Evolutionary conservation across 768 basidiomycete genomes (phyloP).

Genomic region (Mycena albidolilacea): DNA sequence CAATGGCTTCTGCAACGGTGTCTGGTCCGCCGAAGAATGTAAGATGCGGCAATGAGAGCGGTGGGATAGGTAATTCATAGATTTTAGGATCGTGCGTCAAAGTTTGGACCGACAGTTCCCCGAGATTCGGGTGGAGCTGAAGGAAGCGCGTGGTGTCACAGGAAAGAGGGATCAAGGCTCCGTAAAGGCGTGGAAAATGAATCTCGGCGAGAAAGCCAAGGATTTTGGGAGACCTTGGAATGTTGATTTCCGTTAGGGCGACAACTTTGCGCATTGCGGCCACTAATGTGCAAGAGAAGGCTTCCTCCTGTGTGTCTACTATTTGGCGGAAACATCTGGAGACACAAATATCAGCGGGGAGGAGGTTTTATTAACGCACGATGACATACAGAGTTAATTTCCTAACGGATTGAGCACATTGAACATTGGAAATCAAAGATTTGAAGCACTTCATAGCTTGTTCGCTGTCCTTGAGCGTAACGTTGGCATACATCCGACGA

Average conservation of each 20-base stretch:
- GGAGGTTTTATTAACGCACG: constrained; percentile 1
- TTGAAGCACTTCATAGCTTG: background rate
- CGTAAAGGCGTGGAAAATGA: constrained; percentile 3
- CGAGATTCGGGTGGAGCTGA: constrained; percentile 4
- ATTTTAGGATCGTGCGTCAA: background rate
- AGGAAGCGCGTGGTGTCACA: constrained; percentile 5
- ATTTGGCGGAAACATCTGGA: constrained; percentile 9
- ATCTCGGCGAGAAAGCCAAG: constrained; percentile 9
- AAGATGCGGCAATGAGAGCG: constrained; percentile 5
- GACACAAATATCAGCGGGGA: background rate
- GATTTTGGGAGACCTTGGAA: constrained; percentile 10
- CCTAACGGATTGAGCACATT: constrained; percentile 6
- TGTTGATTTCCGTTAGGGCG: background rate
- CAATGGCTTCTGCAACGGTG: constrained; percentile 8
- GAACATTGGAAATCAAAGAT: background rate
- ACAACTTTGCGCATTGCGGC: constrained; percentile 5
- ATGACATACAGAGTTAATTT: background rate
- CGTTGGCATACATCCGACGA: background rate
- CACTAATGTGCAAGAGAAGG: constrained; percentile 3
- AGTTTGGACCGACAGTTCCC: background rate
- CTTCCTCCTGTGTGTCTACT: constrained; percentile 6
- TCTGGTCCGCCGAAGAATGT: constrained; percentile 2
- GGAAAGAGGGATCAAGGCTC: constrained; percentile 7
- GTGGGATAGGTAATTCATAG: constrained; percentile 6
- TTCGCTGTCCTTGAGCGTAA: constrained; percentile 4